Evolutionary conservation across 306 rosid species (phyloP).

Genomic region (Betula pendula): DNA sequence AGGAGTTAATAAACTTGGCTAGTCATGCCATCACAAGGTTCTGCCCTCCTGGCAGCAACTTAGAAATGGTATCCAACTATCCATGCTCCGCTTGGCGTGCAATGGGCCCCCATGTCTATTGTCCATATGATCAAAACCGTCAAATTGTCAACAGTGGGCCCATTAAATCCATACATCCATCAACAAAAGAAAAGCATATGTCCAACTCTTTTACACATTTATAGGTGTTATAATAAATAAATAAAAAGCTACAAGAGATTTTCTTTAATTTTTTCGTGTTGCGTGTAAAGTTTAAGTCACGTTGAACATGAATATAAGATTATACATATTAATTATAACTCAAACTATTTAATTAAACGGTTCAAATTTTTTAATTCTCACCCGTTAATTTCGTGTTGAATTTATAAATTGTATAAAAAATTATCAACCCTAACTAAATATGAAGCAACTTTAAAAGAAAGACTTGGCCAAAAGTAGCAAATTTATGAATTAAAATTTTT

Average conservation of each 20-base stretch:
- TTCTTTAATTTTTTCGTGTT: too few relatives aligned
- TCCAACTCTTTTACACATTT: too few relatives aligned
- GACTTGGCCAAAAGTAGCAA: neutral
- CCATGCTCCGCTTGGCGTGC: neutral
- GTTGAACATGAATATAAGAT: too few relatives aligned
- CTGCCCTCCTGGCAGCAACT: neutral
- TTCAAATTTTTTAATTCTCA: too few relatives aligned
- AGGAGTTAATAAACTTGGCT: neutral
- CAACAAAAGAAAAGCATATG: neutral
- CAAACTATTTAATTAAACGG: too few relatives aligned
- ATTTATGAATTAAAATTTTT: neutral
- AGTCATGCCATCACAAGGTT: neutral
- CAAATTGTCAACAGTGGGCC: neutral
- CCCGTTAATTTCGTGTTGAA: too few relatives aligned
- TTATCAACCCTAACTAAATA: too few relatives aligned
- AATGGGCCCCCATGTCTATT: constrained; percentile 1
- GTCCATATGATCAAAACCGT: neutral
- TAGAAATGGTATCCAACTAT: neutral
- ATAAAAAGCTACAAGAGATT: too few relatives aligned
- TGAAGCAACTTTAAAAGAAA: neutral
- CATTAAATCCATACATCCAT: neutral
- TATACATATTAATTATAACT: too few relatives aligned
- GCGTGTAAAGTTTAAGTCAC: too few relatives aligned
- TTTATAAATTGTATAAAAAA: too few relatives aligned
- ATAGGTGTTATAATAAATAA: too few relatives aligned